Evolutionary conservation across 768 basidiomycete genomes (phyloP).

Genomic region (Russula virescens): DNA sequence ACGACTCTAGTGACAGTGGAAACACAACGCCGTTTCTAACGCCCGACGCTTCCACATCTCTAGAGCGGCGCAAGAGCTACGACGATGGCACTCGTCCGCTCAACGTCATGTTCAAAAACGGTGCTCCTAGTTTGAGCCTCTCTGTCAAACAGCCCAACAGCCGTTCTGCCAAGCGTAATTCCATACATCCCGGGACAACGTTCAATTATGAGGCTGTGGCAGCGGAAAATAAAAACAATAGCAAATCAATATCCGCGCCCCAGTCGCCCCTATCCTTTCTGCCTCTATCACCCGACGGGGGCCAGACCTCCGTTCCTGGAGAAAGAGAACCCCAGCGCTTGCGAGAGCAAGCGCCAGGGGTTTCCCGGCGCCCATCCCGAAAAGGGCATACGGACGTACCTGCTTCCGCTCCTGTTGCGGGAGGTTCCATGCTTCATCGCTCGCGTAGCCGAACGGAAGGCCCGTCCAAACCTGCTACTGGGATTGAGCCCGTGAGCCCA

Average conservation of each 20-base stretch:
- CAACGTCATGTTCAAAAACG: slow-evolving; percentile 31
- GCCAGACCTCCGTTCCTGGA: neutral
- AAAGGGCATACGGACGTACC: neutral
- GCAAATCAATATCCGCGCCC: slow-evolving; percentile 8
- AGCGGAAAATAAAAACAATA: slow-evolving; percentile 7
- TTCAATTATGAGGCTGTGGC: slow-evolving; percentile 29
- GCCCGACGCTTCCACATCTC: slow-evolving; percentile 28
- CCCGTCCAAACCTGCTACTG: neutral
- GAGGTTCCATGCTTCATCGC: neutral
- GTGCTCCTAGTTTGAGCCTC: slow-evolving; percentile 27
- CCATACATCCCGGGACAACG: slow-evolving; percentile 48
- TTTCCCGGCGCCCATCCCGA: slow-evolving; percentile 8
- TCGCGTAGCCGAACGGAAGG: slow-evolving; percentile 13
- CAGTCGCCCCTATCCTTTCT: slow-evolving; percentile 9
- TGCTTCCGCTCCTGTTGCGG: neutral
- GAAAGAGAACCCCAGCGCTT: neutral
- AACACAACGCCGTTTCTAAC: slow-evolving; percentile 20
- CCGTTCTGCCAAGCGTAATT: slow-evolving; percentile 44
- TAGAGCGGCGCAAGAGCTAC: slow-evolving; percentile 34
- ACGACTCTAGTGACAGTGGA: neutral
- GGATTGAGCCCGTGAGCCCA: slow-evolving; percentile 28
- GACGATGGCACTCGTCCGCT: slow-evolving; percentile 41
- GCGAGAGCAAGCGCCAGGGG: slow-evolving; percentile 1
- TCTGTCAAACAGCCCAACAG: slow-evolving; percentile 31
- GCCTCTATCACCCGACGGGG: neutral